Evolutionary conservation across 1,284 basidiomycete genomes (phyloP), one percentile per base, ranked within the genome.

Genomic region (Phlebopus sp.): DNA sequence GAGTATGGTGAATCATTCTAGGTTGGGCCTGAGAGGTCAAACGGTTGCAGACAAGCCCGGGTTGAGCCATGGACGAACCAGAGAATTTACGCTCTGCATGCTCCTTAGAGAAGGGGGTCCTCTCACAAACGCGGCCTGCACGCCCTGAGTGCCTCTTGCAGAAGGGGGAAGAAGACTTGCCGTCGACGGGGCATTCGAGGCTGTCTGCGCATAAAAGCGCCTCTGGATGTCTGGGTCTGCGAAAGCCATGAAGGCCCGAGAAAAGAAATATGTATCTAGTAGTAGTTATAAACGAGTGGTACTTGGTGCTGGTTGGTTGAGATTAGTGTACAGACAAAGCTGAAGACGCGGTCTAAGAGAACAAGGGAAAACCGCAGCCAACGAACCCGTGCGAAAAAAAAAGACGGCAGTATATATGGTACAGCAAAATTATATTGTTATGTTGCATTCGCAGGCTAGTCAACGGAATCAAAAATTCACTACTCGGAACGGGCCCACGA

Each of bases 141-240:
- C 69, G 67, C 56, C 59, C 42, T 47, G 54, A 48, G 50, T 53
- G 37, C 51, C 64, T 46, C 56, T 54, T 27, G 61, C 55, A 32
- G 69, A 60, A 21, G 73, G 69, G 2, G 71, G 64, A 34, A 84
- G 67, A 51, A 83, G 78, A 57, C 71, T 80, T 42, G 77, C 67
- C 11, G 78, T 75, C 2, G 82, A 84, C n/a, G 75, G 71, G 13
- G 78, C 67, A 55, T 63, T 63, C 50, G 66, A 64, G 43, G 56
- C 47, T 35, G 54, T 39, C 58, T 69, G 67, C 43, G 62, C 51
- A 42, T 65, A 69, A 51, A 65, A 68, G 21, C 53, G 66, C 15
- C 39, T 42, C 11, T 56, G 62, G 44, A 54, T 51, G 55, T 63
- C 64, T 1, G 51, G 51, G 14, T 46, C 44, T 27, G 49, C 48